Evolutionary conservation across 495 filamentous ascomycete genomes (phyloP), one percentile per base, ranked within the genome.

Genomic region (Aspergillus ostianus): DNA sequence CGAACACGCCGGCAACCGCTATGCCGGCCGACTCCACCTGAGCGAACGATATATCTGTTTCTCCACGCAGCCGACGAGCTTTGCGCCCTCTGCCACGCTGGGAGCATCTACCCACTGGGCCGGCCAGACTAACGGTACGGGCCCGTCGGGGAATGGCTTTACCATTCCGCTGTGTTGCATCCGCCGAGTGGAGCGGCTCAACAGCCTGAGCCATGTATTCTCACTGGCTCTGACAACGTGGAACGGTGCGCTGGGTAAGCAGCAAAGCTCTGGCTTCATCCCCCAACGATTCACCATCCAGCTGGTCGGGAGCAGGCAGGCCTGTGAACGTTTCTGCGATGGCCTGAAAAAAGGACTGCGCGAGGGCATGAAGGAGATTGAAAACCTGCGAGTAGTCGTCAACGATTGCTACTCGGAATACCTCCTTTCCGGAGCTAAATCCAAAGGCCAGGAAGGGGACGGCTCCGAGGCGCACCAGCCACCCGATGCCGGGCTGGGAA

Each of bases 31-130:
- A 71, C 84, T 98, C 19, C 92, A 98, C 67, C 81, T 98, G 61
- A 96, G 92, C 70, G 93, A 98, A 70, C 84, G 87, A 65, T 98
- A 89, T 70, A 85, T 98, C 51, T 97, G 91, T 80, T 98, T 98
- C 77, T 95, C 92, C 0, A 97, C 93, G 17, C 92, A 93, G 54
- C 87, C 90, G 1, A 90, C 91, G 3, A 94, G 90, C 74, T 96
- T 97, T 70, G 72, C 88, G 55, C 90, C 83, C 52, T 86, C 87
- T 1, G 88, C 93, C 0, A 95, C 84, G 67, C 80, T 84, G 4
- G 86, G 83, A 62, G 84, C 87, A 4, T 92, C 91, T 0, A 90
- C 84, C 26, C 78, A 84, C 27, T 96, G 91, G 75, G 92, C 90
- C 15, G 92, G 92, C 9, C 90, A 93, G 61, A 96, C 92, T 15